A percentile compares a stretch with the other conserved stretches of the same genome.
phyloP scores from a whole-genome alignment of 176 grass and related monocot species.

The Avena sativa region DNA sequence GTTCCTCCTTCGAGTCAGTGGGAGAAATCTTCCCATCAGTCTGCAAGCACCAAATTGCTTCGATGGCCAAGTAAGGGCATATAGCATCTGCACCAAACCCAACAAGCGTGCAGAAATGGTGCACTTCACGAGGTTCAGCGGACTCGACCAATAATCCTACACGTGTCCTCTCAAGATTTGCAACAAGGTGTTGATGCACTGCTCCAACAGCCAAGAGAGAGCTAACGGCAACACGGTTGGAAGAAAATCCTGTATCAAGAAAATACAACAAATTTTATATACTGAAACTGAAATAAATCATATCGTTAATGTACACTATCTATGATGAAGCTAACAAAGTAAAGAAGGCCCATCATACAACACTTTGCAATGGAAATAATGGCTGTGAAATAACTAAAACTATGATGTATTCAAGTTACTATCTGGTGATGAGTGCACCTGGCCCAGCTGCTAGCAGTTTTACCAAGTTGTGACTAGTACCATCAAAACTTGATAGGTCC shows the following conservation, averaged over 20 bases:
- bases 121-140: constrained; percentile 98
- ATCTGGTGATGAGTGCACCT: neutral
- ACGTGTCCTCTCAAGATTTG: constrained; percentile 84
- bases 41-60: constrained; percentile 93
- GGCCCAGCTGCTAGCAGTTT: neutral
- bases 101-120: constrained; percentile 95
- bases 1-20: constrained; percentile 67
- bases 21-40: constrained; percentile 89
- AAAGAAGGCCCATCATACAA: neutral
- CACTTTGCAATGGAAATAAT: constrained; percentile 22
- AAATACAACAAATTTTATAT: constrained; percentile 31
- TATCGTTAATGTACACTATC: neutral
- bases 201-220: constrained; percentile 97
- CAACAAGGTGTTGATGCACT: constrained; percentile 97
- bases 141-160: constrained; percentile 86
- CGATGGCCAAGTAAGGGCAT: constrained; percentile 89
- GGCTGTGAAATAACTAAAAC: neutral
- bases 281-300: neutral
- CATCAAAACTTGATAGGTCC: neutral
- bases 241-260: constrained; percentile 71
- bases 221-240: constrained; percentile 80
- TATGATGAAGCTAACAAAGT: constrained; percentile 12
- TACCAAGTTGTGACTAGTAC: neutral
- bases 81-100: constrained; percentile 97
- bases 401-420: neutral